Evolutionary conservation across 2,329 filamentous ascomycete species (phyloP), one percentile per base, ranked within the genome.

Genomic region (Cladosporium austrohemisphaericum): DNA sequence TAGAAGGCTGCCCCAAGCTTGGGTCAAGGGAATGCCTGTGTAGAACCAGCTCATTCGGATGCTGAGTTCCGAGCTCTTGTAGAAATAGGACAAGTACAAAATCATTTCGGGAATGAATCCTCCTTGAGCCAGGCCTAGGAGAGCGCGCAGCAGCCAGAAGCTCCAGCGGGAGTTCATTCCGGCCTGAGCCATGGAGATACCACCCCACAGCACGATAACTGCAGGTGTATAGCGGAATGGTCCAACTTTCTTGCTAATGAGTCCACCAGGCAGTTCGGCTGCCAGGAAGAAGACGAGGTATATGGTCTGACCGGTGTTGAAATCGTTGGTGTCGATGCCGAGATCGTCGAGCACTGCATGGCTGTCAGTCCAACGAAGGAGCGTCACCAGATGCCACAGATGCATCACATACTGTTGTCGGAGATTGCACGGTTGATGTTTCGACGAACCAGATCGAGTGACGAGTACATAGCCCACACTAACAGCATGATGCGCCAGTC

Each of bases 241-340:
- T 0, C 72, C 71, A 9, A 71, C 58, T 41, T 70, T 70, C 55
- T 75, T 75, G 36, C 69, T 72, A 14, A 75, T 66, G 7, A 66
- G 54, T 46, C 64, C 63, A 19, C 63, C 65, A 1, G 66, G 66
- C 18, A 68, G 38, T 46, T 68, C 66, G 7, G 66, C 65, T 44
- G 64, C 57, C 10, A 95, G 88, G 70, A 95, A 95, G 68, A 88
- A 89, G 22, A 80, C 77, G 68, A 86, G 92, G 73, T 93, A 94
- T 8, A 86, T 71, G 0, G 68, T 70, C 18, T 56, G 51, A 11
- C 71, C 71, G n/a, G 40, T 52, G 58, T 68, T 69, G 58, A 79
- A 80, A 52, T 80, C 75, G 60, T 78, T 71, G 9, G 69, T 74
- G 0, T 62, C 72, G 48, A 77, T 51, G 22, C 77, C 62, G 2